These are phyloP conservation scores for Groenewaldozyma salmanticensis DNA, from an alignment of 805 yeast species.

Conservation along the genomic window DNA sequence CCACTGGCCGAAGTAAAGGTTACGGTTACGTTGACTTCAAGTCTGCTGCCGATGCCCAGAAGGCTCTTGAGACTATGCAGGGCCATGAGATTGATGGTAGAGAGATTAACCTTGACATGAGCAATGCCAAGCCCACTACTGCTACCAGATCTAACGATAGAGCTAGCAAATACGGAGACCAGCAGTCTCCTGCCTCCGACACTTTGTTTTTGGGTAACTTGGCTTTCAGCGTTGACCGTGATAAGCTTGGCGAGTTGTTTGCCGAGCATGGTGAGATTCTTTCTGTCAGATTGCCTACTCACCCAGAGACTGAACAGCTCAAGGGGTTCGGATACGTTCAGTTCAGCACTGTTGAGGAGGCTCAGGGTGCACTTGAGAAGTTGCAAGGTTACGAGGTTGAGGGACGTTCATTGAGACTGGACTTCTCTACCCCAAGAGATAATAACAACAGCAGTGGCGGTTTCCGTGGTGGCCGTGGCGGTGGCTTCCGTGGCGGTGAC, in stretches of 20 bases:
- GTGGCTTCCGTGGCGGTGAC: constrained; percentile 24
- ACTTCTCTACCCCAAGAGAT: constrained; percentile 79
- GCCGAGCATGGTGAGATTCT: constrained; percentile 72
- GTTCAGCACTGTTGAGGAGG: constrained; percentile 77
- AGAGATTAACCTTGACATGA: constrained; percentile 87
- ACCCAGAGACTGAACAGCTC: constrained; percentile 97
- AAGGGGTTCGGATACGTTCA: constrained; percentile 99
- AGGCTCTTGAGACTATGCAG: constrained; percentile 75
- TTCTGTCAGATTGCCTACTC: constrained; percentile 92
- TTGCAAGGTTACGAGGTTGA: constrained; percentile 82
- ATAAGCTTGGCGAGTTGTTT: constrained; percentile 61
- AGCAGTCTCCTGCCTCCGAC: constrained; percentile 86
- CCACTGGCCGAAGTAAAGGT: constrained; percentile 89
- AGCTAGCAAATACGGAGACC: constrained; percentile 85
- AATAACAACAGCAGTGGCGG: constrained; percentile 20
- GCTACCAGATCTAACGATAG: constrained; percentile 54
- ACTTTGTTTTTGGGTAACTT: constrained; percentile 94
- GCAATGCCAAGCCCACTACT: constrained; percentile 68
- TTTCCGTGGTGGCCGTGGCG: constrained; percentile 23
- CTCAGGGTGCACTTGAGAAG: constrained; percentile 77
- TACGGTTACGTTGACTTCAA: constrained; percentile 91
- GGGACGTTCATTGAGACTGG: constrained; percentile 91
- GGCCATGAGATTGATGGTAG: constrained; percentile 96
- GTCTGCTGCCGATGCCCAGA: constrained; percentile 65
- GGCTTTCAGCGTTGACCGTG: constrained; percentile 83